Percentiles rank a stretch among this genome's conserved stretches.
Evolutionary conservation across 1,284 basidiomycete species (phyloP).

Genomic region (Ustilago cynodontis): DNA sequence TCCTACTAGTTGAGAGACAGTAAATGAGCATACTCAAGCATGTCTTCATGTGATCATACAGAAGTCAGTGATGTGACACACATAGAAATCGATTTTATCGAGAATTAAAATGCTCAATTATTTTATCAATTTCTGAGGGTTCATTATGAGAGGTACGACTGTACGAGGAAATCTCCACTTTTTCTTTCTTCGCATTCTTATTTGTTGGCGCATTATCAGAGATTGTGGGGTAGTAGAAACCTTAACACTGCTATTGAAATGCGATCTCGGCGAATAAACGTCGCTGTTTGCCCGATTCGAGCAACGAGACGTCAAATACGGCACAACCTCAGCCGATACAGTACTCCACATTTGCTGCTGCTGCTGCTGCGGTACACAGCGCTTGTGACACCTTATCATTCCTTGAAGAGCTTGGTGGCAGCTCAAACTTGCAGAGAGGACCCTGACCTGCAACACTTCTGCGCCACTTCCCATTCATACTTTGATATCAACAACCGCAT

Average conservation of each 20-base stretch:
- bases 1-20: no score
- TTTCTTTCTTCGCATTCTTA: constrained; percentile 6
- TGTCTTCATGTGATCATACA: no score
- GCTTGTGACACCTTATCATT: constrained; percentile 7
- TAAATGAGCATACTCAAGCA: no score
- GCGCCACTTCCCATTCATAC: no score
- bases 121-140: no score
- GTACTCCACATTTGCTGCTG: neutral
- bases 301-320: constrained; percentile 7
- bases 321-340: constrained; percentile 8
- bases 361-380: constrained; percentile 4
- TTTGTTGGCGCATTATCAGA: neutral
- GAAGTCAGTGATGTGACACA: no score
- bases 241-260: neutral
- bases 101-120: no score
- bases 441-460: neutral
- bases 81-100: no score
- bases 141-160: no score
- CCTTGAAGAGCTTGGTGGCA: neutral
- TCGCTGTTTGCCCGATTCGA: neutral
- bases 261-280: constrained; percentile 14
- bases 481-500: neutral
- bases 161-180: constrained; percentile 8
- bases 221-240: neutral
- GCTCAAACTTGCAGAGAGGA: neutral